Conservation (phyloP, 768 basidiomycete species). For the Tephrocybe sp. region DNA sequence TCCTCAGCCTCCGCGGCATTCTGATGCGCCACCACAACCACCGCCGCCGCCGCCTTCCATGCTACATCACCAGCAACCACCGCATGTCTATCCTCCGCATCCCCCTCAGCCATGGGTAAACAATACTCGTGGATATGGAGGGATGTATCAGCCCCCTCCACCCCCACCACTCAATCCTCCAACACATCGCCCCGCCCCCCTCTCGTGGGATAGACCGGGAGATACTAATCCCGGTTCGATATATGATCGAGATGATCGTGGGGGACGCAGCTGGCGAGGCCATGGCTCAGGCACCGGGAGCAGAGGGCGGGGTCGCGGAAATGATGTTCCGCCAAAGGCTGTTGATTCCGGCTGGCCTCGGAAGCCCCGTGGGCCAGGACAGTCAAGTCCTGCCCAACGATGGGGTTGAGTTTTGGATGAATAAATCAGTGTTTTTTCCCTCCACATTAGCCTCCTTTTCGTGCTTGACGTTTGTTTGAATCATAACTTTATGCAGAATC, state of each 20-base stretch:
- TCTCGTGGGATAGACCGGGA: slow-evolving; percentile 25
- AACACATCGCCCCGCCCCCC: slow-evolving; percentile 23
- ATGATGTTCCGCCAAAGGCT: slow-evolving; percentile 31
- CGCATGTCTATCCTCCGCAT: slow-evolving; percentile 17
- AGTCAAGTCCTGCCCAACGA: slow-evolving; percentile 17
- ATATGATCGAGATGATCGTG: slow-evolving; percentile 35
- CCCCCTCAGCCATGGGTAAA: slow-evolving; percentile 18
- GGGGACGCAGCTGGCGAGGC: slow-evolving; percentile 29
- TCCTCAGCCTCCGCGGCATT: background rate
- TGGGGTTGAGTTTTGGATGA: too few species aligned
- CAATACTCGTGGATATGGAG: slow-evolving; percentile 12
- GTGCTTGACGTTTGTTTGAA: background rate
- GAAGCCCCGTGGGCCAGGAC: slow-evolving; percentile 31
- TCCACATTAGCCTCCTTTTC: too few species aligned
- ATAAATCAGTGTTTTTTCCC: too few species aligned
- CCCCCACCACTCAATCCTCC: slow-evolving; percentile 10
- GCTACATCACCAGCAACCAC: slow-evolving; percentile 25
- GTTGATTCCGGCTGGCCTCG: slow-evolving; percentile 64
- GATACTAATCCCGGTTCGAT: slow-evolving; percentile 23
- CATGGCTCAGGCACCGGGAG: slow-evolving; percentile 17
- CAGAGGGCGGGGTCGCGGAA: slow-evolving; percentile 33
- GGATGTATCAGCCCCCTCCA: slow-evolving; percentile 16
- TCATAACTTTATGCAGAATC: background rate
- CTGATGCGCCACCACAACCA: slow-evolving; percentile 11
- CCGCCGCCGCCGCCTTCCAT: slow-evolving; percentile 14